Evolutionary conservation across 2,329 filamentous ascomycete species (phyloP), one percentile per base, ranked within the genome.

Genomic region (Phaeomoniella chlamydospora): DNA sequence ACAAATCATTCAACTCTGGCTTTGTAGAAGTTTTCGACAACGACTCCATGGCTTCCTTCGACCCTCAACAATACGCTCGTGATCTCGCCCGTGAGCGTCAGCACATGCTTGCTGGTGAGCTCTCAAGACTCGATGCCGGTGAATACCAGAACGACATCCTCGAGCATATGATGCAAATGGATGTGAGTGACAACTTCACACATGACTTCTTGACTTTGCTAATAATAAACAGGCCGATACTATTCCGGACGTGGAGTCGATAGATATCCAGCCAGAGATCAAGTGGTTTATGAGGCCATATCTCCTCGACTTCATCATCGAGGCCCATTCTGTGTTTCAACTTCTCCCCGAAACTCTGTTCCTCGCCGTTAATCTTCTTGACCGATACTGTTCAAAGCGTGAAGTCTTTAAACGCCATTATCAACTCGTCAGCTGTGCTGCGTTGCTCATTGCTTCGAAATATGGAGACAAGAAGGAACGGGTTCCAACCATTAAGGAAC

Each of bases 251-350:
- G 88, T 93, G 56, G 88, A 88, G 58, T 86, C 92, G 22, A 98
- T 98, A 57, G 90, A 98, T 58, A 94, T 96, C 61, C 90, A 98
- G 62, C 86, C 87, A 46, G 90, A 98, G 70, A 96, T 98, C 44
- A 86, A 96, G 57, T 98, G 90, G 90, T 96, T 92, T 64, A 98
- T 98, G 90, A 72, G 90, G 50, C 90, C 90, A 0, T 96, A 94
- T 59, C 77, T 98, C 22, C 82, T 98, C 55, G 90, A 98, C 65
- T 98, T 98, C 63, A 74, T 98, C 47, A 81, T 96, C 50, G 90
- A 98, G 70, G 90, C 88, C 35, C 90, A 98, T 54, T 81, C 84
- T 46, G 88, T 88, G 41, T 98, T 96, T 62, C 81, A 85, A 49
- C 72, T 98, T 9, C 72, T 96, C 10, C 88, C 90, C 29, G 86